Conservation (phyloP, 1,284 basidiomycete genomes). For the Malassezia nana region DNA sequence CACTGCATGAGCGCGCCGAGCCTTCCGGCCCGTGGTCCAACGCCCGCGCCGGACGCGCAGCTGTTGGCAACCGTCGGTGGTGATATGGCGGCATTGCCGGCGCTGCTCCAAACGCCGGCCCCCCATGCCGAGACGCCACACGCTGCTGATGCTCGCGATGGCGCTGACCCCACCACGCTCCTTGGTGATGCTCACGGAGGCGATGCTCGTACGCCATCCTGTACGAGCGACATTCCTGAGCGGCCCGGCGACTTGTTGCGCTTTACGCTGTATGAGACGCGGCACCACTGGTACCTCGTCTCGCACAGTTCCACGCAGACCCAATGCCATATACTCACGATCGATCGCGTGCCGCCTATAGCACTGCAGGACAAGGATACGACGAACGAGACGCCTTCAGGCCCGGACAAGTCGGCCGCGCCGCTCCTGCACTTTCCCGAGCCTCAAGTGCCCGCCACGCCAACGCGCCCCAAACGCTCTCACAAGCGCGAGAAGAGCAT, state of each 20-base stretch:
- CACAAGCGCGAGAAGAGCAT: slow-evolving; percentile 5
- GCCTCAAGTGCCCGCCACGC: background rate
- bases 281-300: slow-evolving; percentile 43
- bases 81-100: background rate
- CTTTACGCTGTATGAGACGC: slow-evolving; percentile 45
- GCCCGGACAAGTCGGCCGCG: background rate
- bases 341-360: slow-evolving; percentile 38
- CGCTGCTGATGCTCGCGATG: background rate
- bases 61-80: background rate
- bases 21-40: background rate
- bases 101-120: background rate
- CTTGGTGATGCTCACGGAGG: background rate
- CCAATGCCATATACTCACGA: slow-evolving; percentile 38
- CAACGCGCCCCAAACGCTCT: background rate
- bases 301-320: slow-evolving; percentile 43
- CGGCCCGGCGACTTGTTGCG: slow-evolving; percentile 35
- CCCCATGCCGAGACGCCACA: background rate
- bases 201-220: background rate
- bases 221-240: background rate
- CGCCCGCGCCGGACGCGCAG: background rate
- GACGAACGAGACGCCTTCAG: background rate
- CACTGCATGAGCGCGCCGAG: background rate
- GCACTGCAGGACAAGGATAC: background rate
- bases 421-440: background rate
- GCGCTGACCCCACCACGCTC: background rate